Evolutionary conservation across 768 basidiomycete species (phyloP), one percentile per base, ranked within the genome.

Genomic region (Boletus subparvulus): DNA sequence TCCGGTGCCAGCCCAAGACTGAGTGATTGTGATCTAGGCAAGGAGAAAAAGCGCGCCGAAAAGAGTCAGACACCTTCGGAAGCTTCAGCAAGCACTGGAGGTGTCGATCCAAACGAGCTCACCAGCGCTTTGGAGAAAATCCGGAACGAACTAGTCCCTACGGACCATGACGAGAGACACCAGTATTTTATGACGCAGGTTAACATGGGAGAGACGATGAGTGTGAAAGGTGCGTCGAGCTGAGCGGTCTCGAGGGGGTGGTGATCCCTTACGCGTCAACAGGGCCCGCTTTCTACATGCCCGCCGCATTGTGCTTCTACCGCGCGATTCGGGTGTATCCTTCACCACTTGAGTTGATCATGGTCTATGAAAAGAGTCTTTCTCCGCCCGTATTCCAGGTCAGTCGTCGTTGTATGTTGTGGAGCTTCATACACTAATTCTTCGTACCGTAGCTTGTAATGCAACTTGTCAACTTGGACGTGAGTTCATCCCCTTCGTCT

Each of bases 281-380:
- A 97, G 96, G 95, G 37, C 88, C 91, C 42, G 73, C 80, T 28
- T 88, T 86, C 74, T 76, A 88, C 68, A 79, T 98, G 28, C 81
- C 86, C 12, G 87, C 95, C 19, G 95, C 97, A 41, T 73, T 92
- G 69, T 83, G 86, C 41, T 98, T 98, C 83, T 99, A 87, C 82
- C 84, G 93, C 48, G 95, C 94, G 1, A 85, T 98, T 56, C 81
- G 89, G 52, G 94, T 97, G 36, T 99, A 99, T 76, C 97, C 97
- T 48, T 85, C 90, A 32, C 93, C 95, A 1, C 85, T 93, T 33
- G 97, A 98, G 73, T 84, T 98, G 63, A 88, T 99, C 65, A 84
- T 89, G 72, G 95, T 98, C 59, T 96, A 97, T 67, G 87, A 98
- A 75, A 89, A 90, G 74, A 94, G 93, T 35, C 85, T 96, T 32